Percentiles rank a stretch among this genome's conserved stretches.
These are phyloP conservation scores for Leishmania tropica DNA, from an alignment of 208 protist genomes.

Conservation along the genomic window DNA sequence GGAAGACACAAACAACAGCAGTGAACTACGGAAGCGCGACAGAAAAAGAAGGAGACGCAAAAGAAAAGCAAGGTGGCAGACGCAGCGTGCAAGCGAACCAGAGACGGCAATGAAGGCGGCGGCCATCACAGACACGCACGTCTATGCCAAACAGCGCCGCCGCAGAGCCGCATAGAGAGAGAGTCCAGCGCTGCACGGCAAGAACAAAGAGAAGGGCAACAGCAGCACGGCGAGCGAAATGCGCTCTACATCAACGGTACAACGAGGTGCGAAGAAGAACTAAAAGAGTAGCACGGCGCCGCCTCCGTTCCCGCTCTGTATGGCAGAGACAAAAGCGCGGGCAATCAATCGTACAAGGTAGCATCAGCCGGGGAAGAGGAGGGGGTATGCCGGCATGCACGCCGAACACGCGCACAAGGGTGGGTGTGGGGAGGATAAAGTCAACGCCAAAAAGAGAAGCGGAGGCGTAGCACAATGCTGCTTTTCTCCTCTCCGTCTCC, in stretches of 20 bases:
- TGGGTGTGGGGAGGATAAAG: background rate
- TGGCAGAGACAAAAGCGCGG: background rate
- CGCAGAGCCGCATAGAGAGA: background rate
- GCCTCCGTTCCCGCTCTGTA: background rate
- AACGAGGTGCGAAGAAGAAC: background rate
- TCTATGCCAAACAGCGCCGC: background rate
- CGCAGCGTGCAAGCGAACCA: conserved; percentile 1
- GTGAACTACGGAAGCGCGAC: background rate
- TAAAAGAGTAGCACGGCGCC: background rate
- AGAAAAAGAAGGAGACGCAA: background rate
- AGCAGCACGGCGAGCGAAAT: background rate
- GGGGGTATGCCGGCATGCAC: background rate
- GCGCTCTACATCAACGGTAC: background rate
- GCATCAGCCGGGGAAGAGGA: too few relatives aligned
- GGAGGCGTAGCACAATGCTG: background rate
- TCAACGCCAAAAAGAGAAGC: background rate
- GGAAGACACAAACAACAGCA: background rate
- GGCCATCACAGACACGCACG: background rate
- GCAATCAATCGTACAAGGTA: background rate
- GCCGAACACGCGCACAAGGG: background rate
- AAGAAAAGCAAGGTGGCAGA: conserved; percentile 2
- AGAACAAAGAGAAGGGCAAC: background rate
- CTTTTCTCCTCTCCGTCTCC: background rate
- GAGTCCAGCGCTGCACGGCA: background rate
- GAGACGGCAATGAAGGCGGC: conserved; percentile 12